Evolutionary conservation across 768 basidiomycete genomes (phyloP), one percentile per base, ranked within the genome.

Genomic region (Leccinum sublutescens): DNA sequence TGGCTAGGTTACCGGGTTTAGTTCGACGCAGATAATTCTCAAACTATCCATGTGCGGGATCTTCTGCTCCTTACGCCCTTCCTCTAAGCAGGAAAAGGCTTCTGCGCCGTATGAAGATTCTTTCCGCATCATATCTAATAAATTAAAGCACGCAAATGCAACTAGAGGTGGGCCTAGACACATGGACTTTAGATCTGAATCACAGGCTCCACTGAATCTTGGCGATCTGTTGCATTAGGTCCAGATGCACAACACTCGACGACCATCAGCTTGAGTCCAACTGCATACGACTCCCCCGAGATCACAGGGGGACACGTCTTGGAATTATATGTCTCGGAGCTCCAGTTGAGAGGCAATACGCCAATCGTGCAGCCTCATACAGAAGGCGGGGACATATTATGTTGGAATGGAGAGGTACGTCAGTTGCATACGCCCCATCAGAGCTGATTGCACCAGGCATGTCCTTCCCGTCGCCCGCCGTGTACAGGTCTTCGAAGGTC

Each of bases 331-430:
- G 85, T 84, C 1, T 91, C 91, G 0, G 90, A 93, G 67, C 79
- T 95, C 54, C 81, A 83, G 56, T 73, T 95, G 52, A 78, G 93
- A 60, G 93, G 93, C 1, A 65, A 73, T 10, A 45, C 57, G 10
- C 77, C 78, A 1, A 71, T 92, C 15, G 71, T 79, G 2, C 93
- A 95, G 69, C 93, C 93, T 27, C 91, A 93, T 68, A 66, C 74
- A 14, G 62, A 72, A 34, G 77, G 76, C 14, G 84, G 81, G 7
- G 80, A 87, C 66, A 68, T 91, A 3, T 72, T 95, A 27, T 93
- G 91, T 67, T 95, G 89, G 89, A 93, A 93, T 67, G 93, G 93
- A 60, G 90, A 95, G 78, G 91, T 87, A 50, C 50, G 73, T 73
- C 15, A 23, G 54, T 49, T n/a, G 5, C 21, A 8, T 52, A n/a